phyloP scores from a whole-genome alignment of 768 basidiomycete genomes.

The Podaxis sp. region DNA sequence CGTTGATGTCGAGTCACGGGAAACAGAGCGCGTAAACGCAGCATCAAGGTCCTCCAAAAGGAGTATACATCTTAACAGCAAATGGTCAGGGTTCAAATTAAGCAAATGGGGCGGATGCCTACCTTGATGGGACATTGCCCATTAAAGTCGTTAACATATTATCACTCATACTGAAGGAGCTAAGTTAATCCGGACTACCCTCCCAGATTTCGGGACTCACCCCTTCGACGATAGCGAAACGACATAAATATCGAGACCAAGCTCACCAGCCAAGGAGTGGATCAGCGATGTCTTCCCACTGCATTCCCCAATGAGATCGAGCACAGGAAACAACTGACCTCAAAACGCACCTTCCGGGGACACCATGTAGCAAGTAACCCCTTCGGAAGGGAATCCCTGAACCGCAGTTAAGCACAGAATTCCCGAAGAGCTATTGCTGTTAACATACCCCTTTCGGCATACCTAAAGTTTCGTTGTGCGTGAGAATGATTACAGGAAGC shows the following conservation, averaged over 20 bases:
- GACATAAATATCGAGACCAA: constrained; percentile 89
- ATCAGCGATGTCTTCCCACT: constrained; percentile 88
- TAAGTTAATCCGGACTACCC: constrained; percentile 15
- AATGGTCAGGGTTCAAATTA: constrained; percentile 18
- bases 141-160: constrained; percentile 84
- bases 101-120: constrained; percentile 13
- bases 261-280: constrained; percentile 81
- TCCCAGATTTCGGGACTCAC: constrained; percentile 38
- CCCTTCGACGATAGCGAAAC: constrained; percentile 87
- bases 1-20: constrained; percentile 78
- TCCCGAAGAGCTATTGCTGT: constrained; percentile 18
- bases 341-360: constrained; percentile 70
- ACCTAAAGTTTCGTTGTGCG: constrained; percentile 48
- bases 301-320: constrained; percentile 15
- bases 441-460: constrained; percentile 80
- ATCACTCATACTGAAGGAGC: constrained; percentile 74
- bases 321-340: constrained; percentile 4
- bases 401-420: constrained; percentile 16
- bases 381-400: constrained; percentile 85
- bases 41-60: constrained; percentile 94
- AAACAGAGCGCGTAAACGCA: constrained; percentile 85
- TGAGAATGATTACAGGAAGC: constrained; percentile 17
- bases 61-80: constrained; percentile 72
- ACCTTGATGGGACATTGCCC: constrained; percentile 87
- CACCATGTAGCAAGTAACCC: constrained; percentile 83